Percentiles rank a stretch among this genome's conserved stretches.
These are phyloP conservation scores for Fusarium hostae DNA, from an alignment of 2,329 filamentous ascomycete genomes.

Conservation along the genomic window DNA sequence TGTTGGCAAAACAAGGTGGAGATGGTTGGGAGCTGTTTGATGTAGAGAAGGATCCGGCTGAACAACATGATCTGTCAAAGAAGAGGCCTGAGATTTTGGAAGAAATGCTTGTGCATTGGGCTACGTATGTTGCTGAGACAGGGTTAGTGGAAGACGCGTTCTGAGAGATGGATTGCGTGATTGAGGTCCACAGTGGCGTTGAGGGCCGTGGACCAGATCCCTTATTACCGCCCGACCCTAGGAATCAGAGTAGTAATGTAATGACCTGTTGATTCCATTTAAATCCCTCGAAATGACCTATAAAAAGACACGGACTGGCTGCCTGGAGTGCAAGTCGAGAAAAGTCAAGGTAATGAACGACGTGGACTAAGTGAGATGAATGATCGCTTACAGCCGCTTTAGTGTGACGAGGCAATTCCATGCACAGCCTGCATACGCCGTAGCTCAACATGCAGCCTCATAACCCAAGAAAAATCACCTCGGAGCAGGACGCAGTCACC, in stretches of 20 bases:
- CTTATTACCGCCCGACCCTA: not conserved
- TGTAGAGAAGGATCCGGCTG: constrained; percentile 4
- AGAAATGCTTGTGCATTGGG: constrained; percentile 8
- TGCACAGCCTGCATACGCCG: not conserved
- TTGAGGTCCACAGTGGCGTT: constrained; percentile 1
- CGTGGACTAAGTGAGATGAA: not conserved
- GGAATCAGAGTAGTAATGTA: not conserved
- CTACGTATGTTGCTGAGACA: constrained; percentile 4
- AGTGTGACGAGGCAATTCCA: constrained; percentile 3
- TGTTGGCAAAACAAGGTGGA: not conserved
- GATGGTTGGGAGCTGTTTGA: constrained; percentile 21
- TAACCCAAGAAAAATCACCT: not conserved
- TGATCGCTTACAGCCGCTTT: not conserved
- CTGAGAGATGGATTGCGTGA: not conserved
- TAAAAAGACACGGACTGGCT: constrained; percentile 6
- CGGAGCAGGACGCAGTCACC: not conserved
- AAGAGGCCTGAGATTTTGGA: constrained; percentile 10
- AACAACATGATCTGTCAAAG: not conserved
- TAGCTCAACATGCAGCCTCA: not conserved
- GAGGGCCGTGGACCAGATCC: no score
- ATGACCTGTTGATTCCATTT: not conserved
- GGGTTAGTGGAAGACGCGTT: constrained; percentile 7
- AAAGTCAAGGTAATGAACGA: not conserved
- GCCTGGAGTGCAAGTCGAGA: not conserved
- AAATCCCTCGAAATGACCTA: not conserved